Evolutionary conservation across 495 filamentous ascomycete species (phyloP).

Genomic region (Talaromyces ruber): DNA sequence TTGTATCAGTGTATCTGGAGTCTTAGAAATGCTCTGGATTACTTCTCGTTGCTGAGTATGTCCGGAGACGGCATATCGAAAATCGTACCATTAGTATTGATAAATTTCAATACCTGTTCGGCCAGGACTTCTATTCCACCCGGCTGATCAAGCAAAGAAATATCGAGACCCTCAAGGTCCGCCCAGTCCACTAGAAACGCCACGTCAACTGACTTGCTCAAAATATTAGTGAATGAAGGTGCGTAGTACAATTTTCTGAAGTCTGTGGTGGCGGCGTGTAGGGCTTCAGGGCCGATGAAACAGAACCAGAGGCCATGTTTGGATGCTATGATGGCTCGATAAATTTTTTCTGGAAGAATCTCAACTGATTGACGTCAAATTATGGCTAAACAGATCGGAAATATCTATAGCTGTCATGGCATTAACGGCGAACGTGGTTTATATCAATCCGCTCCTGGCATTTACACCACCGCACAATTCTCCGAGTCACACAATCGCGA

Average conservation of each 20-base stretch:
- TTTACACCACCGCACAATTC: not conserved
- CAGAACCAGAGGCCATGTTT: not conserved
- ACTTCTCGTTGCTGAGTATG: not conserved
- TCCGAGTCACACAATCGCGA: not conserved
- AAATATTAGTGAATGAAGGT: too few species aligned
- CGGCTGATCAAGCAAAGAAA: slow-evolving; percentile 35
- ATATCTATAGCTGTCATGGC: not conserved
- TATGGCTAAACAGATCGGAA: too few species aligned
- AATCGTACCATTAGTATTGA: slow-evolving; percentile 31
- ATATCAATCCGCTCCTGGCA: not conserved
- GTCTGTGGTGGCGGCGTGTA: slow-evolving; percentile 4
- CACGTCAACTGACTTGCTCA: not conserved
- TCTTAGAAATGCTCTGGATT: slow-evolving; percentile 7
- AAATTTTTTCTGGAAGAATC: too few species aligned
- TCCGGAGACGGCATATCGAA: not conserved
- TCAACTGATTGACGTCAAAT: too few species aligned
- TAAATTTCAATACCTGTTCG: slow-evolving; percentile 39
- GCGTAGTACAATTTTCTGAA: slow-evolving; percentile 1
- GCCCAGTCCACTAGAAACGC: slow-evolving; percentile 33
- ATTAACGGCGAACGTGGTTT: not conserved
- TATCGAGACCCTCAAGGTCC: slow-evolving; percentile 42
- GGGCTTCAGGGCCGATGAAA: not conserved
- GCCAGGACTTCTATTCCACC: slow-evolving; percentile 45
- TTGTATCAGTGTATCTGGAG: not conserved
- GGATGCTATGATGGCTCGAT: not conserved